phyloP scores from a whole-genome alignment of 1,284 basidiomycete species.

The Papiliotrema laurentii region DNA sequence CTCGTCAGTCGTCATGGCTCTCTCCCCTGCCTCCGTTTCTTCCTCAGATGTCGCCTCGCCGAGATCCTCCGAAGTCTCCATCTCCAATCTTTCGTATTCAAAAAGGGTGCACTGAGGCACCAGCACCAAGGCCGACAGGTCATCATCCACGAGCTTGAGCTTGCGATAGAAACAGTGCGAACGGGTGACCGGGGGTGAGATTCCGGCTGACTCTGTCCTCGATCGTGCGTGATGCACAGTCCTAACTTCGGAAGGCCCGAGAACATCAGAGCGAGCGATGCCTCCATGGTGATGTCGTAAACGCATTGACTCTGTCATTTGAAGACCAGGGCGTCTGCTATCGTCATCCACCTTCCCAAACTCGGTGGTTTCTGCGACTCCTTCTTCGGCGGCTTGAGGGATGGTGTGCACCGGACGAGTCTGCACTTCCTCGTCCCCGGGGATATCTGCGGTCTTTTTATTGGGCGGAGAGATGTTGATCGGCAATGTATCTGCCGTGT shows the following conservation, averaged over 20 bases:
- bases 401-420: too few species aligned
- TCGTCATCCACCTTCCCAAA: too few species aligned
- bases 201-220: neutral
- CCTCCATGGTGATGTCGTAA: slow-evolving; percentile 20
- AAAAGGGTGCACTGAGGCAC: slow-evolving; percentile 32
- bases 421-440: too few species aligned
- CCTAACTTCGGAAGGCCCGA: neutral
- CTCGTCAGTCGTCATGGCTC: slow-evolving; percentile 14
- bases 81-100: slow-evolving; percentile 16
- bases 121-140: slow-evolving; percentile 23
- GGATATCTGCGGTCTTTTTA: too few species aligned
- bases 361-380: neutral
- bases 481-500: too few species aligned
- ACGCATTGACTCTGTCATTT: slow-evolving; percentile 3
- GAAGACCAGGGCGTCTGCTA: neutral
- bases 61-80: slow-evolving; percentile 17
- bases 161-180: slow-evolving; percentile 37
- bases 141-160: slow-evolving; percentile 20
- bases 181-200: slow-evolving; percentile 24
- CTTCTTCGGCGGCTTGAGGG: neutral
- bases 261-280: neutral
- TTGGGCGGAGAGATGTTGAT: too few species aligned
- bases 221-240: slow-evolving; percentile 8
- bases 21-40: slow-evolving; percentile 10
- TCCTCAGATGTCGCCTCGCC: slow-evolving; percentile 20